Percentiles rank a stretch among this genome's conserved stretches.
Conservation (phyloP, 352 stramenopile genomes). For the Globisporangium spinosum region DNA sequence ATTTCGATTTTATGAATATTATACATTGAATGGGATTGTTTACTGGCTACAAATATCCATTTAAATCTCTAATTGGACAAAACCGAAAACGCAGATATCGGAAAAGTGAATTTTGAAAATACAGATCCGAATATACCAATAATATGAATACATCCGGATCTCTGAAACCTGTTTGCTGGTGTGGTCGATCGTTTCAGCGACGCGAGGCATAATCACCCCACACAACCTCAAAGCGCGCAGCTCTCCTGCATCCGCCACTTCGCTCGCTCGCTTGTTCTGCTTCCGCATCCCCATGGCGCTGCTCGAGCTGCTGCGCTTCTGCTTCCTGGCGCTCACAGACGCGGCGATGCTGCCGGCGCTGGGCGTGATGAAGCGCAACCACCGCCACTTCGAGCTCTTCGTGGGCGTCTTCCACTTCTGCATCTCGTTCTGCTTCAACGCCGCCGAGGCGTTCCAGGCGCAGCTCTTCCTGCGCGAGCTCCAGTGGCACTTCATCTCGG, state of each 20-base stretch:
- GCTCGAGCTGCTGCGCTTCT: constrained; percentile 51
- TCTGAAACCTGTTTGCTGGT: not conserved
- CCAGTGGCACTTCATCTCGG: constrained; percentile 87
- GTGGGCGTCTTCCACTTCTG: constrained; percentile 78
- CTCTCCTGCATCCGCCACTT: not conserved
- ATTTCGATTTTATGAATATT: too few species aligned
- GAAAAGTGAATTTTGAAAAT: too few species aligned
- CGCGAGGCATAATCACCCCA: not conserved
- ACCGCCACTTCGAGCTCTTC: constrained; percentile 88
- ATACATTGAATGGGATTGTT: too few species aligned
- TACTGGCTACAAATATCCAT: too few species aligned
- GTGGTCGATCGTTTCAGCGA: not conserved
- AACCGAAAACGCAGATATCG: too few species aligned
- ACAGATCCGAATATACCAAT: too few species aligned
- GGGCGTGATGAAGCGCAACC: constrained; percentile 74
- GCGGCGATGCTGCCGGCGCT: constrained; percentile 72
- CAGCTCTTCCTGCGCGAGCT: constrained; percentile 64
- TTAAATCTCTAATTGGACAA: too few species aligned
- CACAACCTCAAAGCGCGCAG: not conserved
- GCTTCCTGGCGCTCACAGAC: constrained; percentile 70
- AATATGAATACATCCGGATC: not conserved
- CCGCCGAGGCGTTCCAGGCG: constrained; percentile 61
- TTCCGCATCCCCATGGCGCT: constrained; percentile 27
- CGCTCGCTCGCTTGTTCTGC: not conserved
- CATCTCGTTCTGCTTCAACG: constrained; percentile 84